Conservation (phyloP, 2,329 filamentous ascomycete genomes). For the Talaromyces atroroseus region DNA sequence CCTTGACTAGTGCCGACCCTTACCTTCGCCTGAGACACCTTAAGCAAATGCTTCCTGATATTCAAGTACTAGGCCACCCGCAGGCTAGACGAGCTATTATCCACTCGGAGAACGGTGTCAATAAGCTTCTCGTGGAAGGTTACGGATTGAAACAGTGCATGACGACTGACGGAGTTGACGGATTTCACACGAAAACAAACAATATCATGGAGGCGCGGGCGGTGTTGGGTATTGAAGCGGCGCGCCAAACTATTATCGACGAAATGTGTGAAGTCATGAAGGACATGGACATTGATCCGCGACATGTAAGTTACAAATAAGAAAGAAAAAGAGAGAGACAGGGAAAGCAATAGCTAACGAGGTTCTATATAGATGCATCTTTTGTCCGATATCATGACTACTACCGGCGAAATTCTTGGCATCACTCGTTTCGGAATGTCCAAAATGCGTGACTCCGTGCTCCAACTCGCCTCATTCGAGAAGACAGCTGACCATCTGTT, state of each 20-base stretch:
- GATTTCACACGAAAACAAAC: conserved; percentile 69
- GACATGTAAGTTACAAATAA: conserved; percentile 60
- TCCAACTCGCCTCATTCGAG: conserved; percentile 93
- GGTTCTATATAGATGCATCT: conserved; percentile 59
- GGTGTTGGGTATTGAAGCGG: conserved; percentile 91
- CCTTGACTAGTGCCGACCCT: conserved; percentile 39
- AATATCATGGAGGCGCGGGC: conserved; percentile 83
- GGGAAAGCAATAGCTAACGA: background rate
- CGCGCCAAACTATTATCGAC: conserved; percentile 76
- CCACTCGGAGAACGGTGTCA: conserved; percentile 67
- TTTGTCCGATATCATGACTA: conserved; percentile 97
- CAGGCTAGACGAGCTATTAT: conserved; percentile 84
- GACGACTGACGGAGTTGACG: conserved; percentile 86
- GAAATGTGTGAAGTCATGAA: conserved; percentile 90
- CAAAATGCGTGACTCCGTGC: conserved; percentile 91
- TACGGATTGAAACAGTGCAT: conserved; percentile 87
- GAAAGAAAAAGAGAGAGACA: background rate
- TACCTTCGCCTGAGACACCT: conserved; percentile 70
- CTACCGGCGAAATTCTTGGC: conserved; percentile 92
- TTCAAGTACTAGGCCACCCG: conserved; percentile 86
- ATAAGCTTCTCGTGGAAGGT: conserved; percentile 80
- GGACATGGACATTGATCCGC: conserved; percentile 91
- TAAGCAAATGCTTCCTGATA: conserved; percentile 70
- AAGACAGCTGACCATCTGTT: conserved; percentile 98
- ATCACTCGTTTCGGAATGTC: conserved; percentile 94